Evolutionary conservation across 805 yeast genomes (phyloP).

Genomic region (Pichia phayaonensis): DNA sequence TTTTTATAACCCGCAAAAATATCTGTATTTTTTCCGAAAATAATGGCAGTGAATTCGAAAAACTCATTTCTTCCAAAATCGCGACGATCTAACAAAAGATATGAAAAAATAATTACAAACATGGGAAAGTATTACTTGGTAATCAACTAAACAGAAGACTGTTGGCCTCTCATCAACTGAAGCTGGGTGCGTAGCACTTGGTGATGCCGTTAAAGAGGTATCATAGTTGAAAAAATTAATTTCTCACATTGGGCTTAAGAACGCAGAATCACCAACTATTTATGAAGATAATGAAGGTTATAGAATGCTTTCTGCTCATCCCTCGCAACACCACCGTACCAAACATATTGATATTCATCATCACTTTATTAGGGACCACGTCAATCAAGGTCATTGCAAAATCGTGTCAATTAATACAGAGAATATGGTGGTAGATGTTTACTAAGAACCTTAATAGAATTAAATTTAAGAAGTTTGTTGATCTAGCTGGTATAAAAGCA

Average conservation of each 20-base stretch:
- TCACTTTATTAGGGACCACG: conserved; percentile 1
- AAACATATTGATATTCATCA: conserved; percentile 3
- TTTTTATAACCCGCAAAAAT: too few species aligned
- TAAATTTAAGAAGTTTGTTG: too few species aligned
- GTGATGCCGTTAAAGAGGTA: not conserved
- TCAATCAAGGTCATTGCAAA: not conserved
- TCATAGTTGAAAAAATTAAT: not conserved
- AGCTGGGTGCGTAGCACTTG: not conserved
- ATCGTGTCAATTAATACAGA: not conserved
- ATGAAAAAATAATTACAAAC: too few species aligned
- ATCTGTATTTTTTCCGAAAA: too few species aligned
- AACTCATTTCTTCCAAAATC: too few species aligned
- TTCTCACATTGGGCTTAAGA: not conserved
- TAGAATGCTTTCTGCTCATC: not conserved
- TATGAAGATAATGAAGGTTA: conserved; percentile 3
- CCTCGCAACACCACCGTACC: conserved; percentile 2
- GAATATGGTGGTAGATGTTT: not conserved
- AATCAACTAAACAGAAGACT: conserved; percentile 1
- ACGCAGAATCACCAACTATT: not conserved
- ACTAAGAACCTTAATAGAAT: too few species aligned
- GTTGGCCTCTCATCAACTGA: not conserved
- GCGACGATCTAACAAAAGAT: too few species aligned
- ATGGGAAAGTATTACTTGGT: not conserved
- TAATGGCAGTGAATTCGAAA: too few species aligned
- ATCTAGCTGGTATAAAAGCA: too few species aligned